Conservation (phyloP, 148 eudicot genomes). For the Diospyros lotus region DNA sequence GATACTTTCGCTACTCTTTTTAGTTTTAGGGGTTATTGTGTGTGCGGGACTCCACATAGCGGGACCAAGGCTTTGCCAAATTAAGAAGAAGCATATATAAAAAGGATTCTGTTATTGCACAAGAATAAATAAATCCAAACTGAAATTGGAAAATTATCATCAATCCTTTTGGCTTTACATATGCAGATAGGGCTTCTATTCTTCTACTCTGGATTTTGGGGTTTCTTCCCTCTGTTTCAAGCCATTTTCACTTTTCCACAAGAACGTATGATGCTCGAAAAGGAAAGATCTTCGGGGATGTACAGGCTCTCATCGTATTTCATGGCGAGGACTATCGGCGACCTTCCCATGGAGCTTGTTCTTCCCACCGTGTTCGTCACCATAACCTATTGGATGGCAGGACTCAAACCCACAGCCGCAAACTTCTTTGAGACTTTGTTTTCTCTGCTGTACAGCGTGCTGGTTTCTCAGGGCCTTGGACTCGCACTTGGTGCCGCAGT, state of each 20-base stretch:
- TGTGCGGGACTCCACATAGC: no score
- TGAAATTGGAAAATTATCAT: not conserved
- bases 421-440: slow-evolving; percentile 43
- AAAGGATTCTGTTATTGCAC: no score
- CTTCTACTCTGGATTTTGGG: slow-evolving; percentile 71
- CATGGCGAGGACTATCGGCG: slow-evolving; percentile 49
- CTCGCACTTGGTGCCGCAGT: slow-evolving; percentile 73
- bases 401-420: slow-evolving; percentile 34
- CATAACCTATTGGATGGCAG: slow-evolving; percentile 81
- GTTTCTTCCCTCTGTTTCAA: slow-evolving; percentile 62
- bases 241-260: slow-evolving; percentile 81
- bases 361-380: slow-evolving; percentile 56
- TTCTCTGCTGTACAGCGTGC: slow-evolving; percentile 40
- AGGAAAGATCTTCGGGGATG: slow-evolving; percentile 82
- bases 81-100: no score
- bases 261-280: slow-evolving; percentile 56
- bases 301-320: slow-evolving; percentile 74
- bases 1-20: not conserved
- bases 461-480: slow-evolving; percentile 78
- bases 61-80: no score
- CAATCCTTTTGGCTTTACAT: not conserved
- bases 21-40: no score
- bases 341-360: slow-evolving; percentile 70
- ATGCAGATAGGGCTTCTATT: slow-evolving; percentile 75
- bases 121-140: not conserved